Base-by-base conservation (phyloP, 2,329 filamentous ascomycete genomes). In the Nectriaceae sp. region DNA sequence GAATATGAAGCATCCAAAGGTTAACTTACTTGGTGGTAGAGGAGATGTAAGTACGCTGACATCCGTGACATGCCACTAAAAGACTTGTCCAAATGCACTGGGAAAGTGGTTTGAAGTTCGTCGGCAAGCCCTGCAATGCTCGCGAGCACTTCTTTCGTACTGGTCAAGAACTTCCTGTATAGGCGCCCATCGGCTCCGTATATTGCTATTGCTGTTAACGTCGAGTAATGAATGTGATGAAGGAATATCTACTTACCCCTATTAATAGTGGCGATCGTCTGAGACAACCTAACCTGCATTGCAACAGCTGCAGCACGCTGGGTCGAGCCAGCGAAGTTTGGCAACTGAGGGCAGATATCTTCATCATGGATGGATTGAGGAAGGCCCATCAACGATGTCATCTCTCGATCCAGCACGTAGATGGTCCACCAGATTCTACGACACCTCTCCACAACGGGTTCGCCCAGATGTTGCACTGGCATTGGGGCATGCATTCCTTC, bases 401-500 rank as follows among this genome's bases (percentile, higher is more conserved):
- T 78, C 53, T 80, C 72, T 3, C 77, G 70, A 44, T 81, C 78
- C 1, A 81, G 61, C 2, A 80, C 67, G 35, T 78, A 80, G 0
- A 79, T 68, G 0, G 78, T 80, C 77, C 77, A 81, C 76, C 77
- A 82, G 10, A 77, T 67, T 26, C 71, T 72, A 1, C 76, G 73
- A 43, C 72, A 75, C 42, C 78, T 62, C 49, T 80, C 70, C 0
- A 77, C 71, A 1, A 69, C 55, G 0, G 57, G 50, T 1, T 72
- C 68, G 1, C 72, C 71, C 0, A 79, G 52, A 19, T 74, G 65
- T 2, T 69, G 62, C 0, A 65, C 64, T 0, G 70, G 72, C 75
- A 80, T 77, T 21, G 78, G 69, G 0, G 75, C 78, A 47, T 81
- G 77, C 71, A 80, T 75, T 2, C 78, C 78, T 42, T 78, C 67